Conservation (phyloP, 164 flowering plant genomes). For the Akebia trifoliata region DNA sequence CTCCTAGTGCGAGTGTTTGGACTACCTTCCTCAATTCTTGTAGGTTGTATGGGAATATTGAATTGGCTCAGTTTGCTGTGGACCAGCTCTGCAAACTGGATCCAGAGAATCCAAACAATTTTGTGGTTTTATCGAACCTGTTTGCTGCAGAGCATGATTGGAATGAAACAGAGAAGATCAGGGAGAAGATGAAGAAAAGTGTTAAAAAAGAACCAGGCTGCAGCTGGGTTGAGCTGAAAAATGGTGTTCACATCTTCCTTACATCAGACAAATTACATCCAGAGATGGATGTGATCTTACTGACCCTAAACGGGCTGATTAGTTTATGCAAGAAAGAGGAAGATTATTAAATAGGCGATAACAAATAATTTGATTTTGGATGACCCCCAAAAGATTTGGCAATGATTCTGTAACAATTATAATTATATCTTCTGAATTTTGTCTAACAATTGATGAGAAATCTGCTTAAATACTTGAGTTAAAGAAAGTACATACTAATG, state of each 20-base stretch:
- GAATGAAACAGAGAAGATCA: conserved; percentile 8
- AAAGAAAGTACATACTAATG: no score
- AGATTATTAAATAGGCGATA: background rate
- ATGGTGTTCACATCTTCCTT: conserved; percentile 21
- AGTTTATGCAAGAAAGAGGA: conserved; percentile 10
- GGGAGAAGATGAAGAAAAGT: conserved; percentile 10
- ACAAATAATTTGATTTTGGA: background rate
- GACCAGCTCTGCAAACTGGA: conserved; percentile 9
- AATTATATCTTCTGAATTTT: no score
- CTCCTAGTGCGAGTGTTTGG: conserved; percentile 19
- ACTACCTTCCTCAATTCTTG: conserved; percentile 16
- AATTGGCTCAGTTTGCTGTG: conserved; percentile 14
- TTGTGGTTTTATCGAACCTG: conserved; percentile 15
- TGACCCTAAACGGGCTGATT: conserved; percentile 4
- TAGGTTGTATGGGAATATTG: conserved; percentile 13
- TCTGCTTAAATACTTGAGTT: no score
- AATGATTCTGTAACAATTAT: no score
- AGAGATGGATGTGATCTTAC: conserved; percentile 12
- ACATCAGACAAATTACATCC: conserved; percentile 21
- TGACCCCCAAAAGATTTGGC: background rate
- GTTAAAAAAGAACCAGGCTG: conserved; percentile 22
- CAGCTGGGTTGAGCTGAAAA: conserved; percentile 28
- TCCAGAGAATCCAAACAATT: conserved; percentile 2
- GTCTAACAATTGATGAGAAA: no score
- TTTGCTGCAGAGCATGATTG: conserved; percentile 12